These are phyloP conservation scores for Termitomyces eurrhizus DNA, from an alignment of 768 basidiomycete species.

Conservation along the genomic window DNA sequence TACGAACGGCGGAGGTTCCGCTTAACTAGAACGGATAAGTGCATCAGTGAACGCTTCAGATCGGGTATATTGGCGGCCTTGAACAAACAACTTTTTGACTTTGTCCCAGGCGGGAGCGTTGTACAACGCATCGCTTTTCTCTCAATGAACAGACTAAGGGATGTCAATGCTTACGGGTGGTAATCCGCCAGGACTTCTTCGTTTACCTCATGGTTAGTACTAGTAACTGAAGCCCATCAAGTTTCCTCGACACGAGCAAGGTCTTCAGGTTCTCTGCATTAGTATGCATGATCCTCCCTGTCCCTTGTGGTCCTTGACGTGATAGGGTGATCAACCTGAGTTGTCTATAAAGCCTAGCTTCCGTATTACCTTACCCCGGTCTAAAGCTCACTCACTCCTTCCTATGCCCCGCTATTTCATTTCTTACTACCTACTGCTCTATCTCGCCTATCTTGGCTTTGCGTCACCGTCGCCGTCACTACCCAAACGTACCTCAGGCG, in stretches of 20 bases:
- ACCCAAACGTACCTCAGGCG: conserved; percentile 26
- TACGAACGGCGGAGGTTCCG: neutral
- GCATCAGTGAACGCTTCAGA: neutral
- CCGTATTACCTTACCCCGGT: neutral
- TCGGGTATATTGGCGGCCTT: conserved; percentile 8
- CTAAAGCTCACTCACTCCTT: neutral
- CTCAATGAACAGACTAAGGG: conserved; percentile 1
- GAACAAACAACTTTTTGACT: neutral
- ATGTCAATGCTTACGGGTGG: neutral
- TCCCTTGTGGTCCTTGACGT: neutral
- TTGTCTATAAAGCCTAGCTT: neutral
- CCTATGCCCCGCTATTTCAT: neutral
- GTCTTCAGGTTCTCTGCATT: neutral
- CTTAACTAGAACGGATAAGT: neutral
- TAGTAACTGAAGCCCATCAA: neutral
- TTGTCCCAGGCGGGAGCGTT: conserved; percentile 11
- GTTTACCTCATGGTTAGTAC: conserved; percentile 28
- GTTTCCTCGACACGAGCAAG: neutral
- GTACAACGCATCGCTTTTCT: neutral
- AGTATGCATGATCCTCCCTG: neutral
- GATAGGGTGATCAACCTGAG: neutral
- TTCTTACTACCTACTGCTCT: neutral
- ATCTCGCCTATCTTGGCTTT: neutral
- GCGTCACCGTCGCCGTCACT: conserved; percentile 12
- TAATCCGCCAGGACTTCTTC: conserved; percentile 7